Percentiles rank a stretch among this genome's conserved stretches.
Conservation (phyloP, 805 yeast genomes). For the Metschnikowia vanudenii region DNA sequence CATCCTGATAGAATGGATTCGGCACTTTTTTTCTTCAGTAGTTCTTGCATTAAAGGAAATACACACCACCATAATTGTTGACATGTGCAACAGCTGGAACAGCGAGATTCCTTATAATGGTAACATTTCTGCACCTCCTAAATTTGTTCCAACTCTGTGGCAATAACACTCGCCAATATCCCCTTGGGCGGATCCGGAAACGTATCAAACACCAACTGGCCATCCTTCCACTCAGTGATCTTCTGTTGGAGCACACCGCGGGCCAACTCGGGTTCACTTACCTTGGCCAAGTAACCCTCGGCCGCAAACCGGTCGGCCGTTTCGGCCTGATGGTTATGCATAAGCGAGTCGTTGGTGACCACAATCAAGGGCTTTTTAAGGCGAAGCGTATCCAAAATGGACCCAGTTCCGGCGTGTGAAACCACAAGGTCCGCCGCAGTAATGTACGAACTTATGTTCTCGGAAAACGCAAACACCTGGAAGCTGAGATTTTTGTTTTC, state of each 20-base stretch:
- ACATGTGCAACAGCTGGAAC: too few relatives aligned
- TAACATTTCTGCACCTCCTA: too few relatives aligned
- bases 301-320: constrained; percentile 17
- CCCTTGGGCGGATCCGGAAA: constrained; percentile 16
- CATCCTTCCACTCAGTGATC: constrained; percentile 9
- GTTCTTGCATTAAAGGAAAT: too few relatives aligned
- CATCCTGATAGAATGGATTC: too few relatives aligned
- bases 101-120: too few relatives aligned
- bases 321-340: constrained; percentile 30
- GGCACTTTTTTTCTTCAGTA: too few relatives aligned
- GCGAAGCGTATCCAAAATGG: constrained; percentile 76
- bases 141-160: constrained; percentile 7
- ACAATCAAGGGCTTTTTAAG: constrained; percentile 57
- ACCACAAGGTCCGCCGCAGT: constrained; percentile 56
- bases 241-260: constrained; percentile 10
- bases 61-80: too few relatives aligned
- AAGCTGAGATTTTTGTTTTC: constrained; percentile 15
- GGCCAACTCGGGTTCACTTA: constrained; percentile 8
- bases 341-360: constrained; percentile 66
- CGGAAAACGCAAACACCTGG: constrained; percentile 30
- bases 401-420: constrained; percentile 92
- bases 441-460: constrained; percentile 38
- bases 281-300: constrained; percentile 10
- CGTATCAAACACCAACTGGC: constrained; percentile 5
- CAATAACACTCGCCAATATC: constrained; percentile 9